Evolutionary conservation across 768 basidiomycete genomes (phyloP).

Genomic region (Leccinum pellstonianum): DNA sequence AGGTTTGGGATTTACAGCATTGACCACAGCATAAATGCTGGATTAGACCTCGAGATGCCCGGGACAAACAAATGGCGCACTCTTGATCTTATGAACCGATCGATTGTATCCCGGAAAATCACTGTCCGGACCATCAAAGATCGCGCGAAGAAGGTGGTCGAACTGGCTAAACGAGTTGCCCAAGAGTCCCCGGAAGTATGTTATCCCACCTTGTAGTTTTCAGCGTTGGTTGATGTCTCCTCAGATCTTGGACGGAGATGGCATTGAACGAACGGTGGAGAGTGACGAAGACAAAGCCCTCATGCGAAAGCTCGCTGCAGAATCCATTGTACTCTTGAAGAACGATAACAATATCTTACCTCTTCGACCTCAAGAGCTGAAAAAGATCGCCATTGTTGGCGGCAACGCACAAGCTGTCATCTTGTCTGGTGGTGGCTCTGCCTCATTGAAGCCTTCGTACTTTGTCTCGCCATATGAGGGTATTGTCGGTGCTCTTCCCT

Average conservation of each 20-base stretch:
- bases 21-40: slow-evolving; percentile 66
- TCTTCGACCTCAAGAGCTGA: slow-evolving; percentile 43
- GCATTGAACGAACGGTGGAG: slow-evolving; percentile 60
- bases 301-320: slow-evolving; percentile 64
- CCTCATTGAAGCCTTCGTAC: slow-evolving; percentile 69
- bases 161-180: slow-evolving; percentile 69
- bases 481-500: slow-evolving; percentile 55
- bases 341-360: slow-evolving; percentile 50
- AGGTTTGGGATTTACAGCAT: slow-evolving; percentile 76
- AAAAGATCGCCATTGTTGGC: slow-evolving; percentile 75
- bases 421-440: slow-evolving; percentile 77
- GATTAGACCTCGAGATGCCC: slow-evolving; percentile 80
- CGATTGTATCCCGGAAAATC: slow-evolving; percentile 60
- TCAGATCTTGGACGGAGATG: slow-evolving; percentile 71
- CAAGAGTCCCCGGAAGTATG: slow-evolving; percentile 61
- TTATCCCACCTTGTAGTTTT: background rate
- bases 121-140: slow-evolving; percentile 62
- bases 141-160: slow-evolving; percentile 63
- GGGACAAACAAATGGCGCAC: slow-evolving; percentile 75
- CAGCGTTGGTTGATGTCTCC: background rate
- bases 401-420: slow-evolving; percentile 60
- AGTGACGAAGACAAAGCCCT: slow-evolving; percentile 59
- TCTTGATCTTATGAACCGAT: slow-evolving; percentile 63
- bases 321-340: slow-evolving; percentile 74
- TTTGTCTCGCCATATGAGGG: slow-evolving; percentile 78